phyloP scores from a whole-genome alignment of 2,329 filamentous ascomycete species.

The Mollisiaceae sp. region DNA sequence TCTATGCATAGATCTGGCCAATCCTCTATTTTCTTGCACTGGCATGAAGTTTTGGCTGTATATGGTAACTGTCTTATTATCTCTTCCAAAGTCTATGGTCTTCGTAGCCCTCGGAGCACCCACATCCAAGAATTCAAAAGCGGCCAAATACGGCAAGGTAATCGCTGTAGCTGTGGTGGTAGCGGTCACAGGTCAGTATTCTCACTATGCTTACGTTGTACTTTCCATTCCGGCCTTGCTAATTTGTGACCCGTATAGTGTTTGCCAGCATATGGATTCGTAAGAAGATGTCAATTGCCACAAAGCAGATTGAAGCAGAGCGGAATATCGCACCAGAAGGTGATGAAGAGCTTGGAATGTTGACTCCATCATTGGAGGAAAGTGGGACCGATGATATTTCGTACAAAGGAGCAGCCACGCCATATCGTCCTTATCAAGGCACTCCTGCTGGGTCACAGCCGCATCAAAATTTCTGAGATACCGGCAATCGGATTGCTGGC shows the following conservation, averaged over 20 bases:
- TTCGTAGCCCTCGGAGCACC: constrained; percentile 29
- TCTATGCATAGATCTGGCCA: constrained; percentile 27
- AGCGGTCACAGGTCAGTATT: constrained; percentile 9
- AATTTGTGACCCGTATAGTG: not conserved
- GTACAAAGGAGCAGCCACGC: constrained; percentile 4
- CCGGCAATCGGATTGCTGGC: no score
- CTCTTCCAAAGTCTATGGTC: constrained; percentile 27
- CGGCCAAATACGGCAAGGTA: constrained; percentile 26
- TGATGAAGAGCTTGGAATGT: constrained; percentile 25
- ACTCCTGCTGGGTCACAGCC: not conserved
- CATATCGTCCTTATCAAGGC: not conserved
- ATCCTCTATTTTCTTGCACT: constrained; percentile 29
- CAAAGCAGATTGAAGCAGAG: constrained; percentile 20
- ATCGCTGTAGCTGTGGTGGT: constrained; percentile 24
- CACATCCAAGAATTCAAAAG: constrained; percentile 22
- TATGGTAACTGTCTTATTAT: constrained; percentile 28
- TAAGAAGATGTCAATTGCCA: constrained; percentile 23
- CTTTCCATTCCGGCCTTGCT: not conserved
- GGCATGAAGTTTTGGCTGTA: constrained; percentile 31
- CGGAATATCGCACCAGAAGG: constrained; percentile 13
- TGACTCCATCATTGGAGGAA: not conserved
- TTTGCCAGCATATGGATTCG: constrained; percentile 29
- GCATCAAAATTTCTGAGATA: no score
- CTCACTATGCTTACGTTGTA: not conserved
- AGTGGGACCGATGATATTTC: not conserved